Conservation (phyloP, 2,329 filamentous ascomycete species). For the Exophiala alcalophila region DNA sequence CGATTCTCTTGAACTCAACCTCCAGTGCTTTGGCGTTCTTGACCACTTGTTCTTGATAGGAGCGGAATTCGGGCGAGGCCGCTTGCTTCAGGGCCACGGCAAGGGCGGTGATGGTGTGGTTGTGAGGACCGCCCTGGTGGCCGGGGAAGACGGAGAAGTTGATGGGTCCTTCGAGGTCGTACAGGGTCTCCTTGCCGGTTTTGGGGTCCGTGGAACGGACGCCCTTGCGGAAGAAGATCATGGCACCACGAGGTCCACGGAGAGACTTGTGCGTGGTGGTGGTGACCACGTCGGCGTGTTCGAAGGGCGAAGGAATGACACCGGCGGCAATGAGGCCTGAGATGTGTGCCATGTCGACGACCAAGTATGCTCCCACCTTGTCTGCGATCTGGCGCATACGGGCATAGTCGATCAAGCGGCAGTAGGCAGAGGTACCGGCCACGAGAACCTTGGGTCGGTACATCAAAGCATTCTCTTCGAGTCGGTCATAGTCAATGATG, state of each 20-base stretch:
- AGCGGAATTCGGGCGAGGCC: constrained; percentile 81
- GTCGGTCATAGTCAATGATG: constrained; percentile 92
- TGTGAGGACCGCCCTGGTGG: constrained; percentile 97
- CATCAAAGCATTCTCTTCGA: constrained; percentile 84
- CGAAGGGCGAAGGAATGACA: constrained; percentile 91
- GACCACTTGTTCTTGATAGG: constrained; percentile 89
- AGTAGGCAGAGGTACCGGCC: constrained; percentile 96
- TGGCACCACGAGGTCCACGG: constrained; percentile 92
- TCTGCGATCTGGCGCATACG: constrained; percentile 96
- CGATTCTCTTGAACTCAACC: constrained; percentile 64
- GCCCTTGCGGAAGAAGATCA: constrained; percentile 99
- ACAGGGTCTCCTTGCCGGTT: constrained; percentile 82
- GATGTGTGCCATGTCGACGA: constrained; percentile 98
- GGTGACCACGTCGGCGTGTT: constrained; percentile 90
- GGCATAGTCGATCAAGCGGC: constrained; percentile 92
- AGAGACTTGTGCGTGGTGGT: constrained; percentile 99
- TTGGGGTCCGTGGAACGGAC: constrained; percentile 86
- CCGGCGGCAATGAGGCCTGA: constrained; percentile 90
- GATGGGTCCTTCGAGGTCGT: constrained; percentile 93
- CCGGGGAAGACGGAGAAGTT: constrained; percentile 99
- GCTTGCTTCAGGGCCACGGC: constrained; percentile 95
- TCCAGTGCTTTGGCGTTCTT: constrained; percentile 92
- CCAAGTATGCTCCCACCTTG: constrained; percentile 86
- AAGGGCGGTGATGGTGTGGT: constrained; percentile 98
- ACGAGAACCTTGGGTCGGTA: constrained; percentile 96